Evolutionary conservation across 768 basidiomycete genomes (phyloP), one percentile per base, ranked within the genome.

Genomic region (Gloeophyllum trabeum): DNA sequence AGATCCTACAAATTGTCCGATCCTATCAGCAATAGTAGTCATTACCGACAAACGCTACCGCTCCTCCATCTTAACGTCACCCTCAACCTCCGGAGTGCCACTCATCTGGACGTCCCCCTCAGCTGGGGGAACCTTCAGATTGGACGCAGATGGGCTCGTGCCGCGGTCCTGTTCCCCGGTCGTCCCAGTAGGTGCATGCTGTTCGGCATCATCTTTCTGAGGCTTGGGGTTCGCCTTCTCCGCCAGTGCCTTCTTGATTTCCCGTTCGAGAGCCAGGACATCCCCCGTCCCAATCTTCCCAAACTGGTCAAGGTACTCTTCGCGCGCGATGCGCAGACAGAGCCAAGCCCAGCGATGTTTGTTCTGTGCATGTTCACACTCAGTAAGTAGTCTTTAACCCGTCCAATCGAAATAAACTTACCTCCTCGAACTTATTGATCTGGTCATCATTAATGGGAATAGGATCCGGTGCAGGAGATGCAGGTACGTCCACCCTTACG

Each of bases 221-320:
- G n/a, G n/a, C n/a, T n/a, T n/a, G n/a, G n/a, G n/a, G n/a, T n/a
- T 32, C 28, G 10, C 28, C 16, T 16, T 32, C 28, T 32, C 28
- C 28, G 10, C 16, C 28, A 10, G 10, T 16, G 10, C 28, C 55
- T 59, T 61, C 55, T 61, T 61, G n/a, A 66, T 61, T 46, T 59
- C 57, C 19, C 56, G 50, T 13, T 54, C 48, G 18, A 70, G 68
- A 14, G 66, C 50, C 39, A 70, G 69, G 46, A 92, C 63, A 46
- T 90, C 85, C 5, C 84, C 86, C 4, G 76, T 77, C 14, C 83
- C 85, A 46, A 89, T 88, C 63, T 76, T 81, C n/a, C 78, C 73
- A 48, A 91, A 90, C 50, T 86, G 77, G 47, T 79, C 75, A 30
- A 89, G 56, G 57, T 89, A 64, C 45, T 71, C 70, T 49, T 85